phyloP scores from a whole-genome alignment of 768 basidiomycete species.

The Auriscalpium vulgare region DNA sequence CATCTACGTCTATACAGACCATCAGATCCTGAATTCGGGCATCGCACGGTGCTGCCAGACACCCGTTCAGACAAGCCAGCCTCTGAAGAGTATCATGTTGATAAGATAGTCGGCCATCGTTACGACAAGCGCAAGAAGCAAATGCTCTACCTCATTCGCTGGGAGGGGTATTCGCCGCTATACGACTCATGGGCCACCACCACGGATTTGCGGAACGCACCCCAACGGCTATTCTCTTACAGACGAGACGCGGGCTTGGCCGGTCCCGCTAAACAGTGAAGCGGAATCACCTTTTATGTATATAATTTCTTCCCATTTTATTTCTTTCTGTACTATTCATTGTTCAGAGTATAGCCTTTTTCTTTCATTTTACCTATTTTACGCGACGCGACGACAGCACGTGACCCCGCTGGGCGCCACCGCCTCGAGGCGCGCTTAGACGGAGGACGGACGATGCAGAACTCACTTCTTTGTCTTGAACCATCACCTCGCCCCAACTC shows the following conservation, averaged over 20 bases:
- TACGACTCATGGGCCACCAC: constrained; percentile 9
- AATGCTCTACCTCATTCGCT: constrained; percentile 8
- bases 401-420: no score
- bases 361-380: no score
- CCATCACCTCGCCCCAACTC: no score
- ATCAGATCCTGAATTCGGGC: constrained; percentile 13
- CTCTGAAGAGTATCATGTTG: constrained; percentile 1
- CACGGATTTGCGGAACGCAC: not conserved
- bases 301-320: no score
- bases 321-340: no score
- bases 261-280: not conserved
- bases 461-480: no score
- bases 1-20: constrained; percentile 17
- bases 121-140: not conserved
- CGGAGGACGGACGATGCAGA: no score
- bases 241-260: not conserved
- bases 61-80: not conserved
- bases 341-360: no score
- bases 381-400: no score
- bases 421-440: no score
- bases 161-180: constrained; percentile 8
- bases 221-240: not conserved
- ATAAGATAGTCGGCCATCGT: not conserved
- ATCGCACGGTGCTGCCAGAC: not conserved
- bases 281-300: no score